These are phyloP conservation scores for Ophioceras dolichostomum DNA, from an alignment of 2,329 filamentous ascomycete species.

Conservation along the genomic window DNA sequence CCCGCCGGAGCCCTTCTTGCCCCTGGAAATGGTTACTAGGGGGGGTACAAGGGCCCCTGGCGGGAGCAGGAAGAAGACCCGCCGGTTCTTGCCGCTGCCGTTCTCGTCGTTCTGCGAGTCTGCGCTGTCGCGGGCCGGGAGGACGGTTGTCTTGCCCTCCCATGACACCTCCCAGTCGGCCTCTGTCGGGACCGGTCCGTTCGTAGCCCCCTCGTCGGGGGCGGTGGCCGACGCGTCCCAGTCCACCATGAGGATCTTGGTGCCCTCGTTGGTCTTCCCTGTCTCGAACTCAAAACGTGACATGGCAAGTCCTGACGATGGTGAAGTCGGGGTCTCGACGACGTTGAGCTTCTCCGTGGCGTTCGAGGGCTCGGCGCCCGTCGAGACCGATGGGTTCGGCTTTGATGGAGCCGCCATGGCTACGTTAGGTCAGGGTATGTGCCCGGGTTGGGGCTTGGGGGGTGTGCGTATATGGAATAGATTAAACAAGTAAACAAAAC, in stretches of 20 bases:
- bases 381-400: not conserved
- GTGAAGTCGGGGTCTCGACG: conserved; percentile 29
- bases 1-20: conserved; percentile 14
- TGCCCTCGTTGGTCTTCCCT: conserved; percentile 66
- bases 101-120: conserved; percentile 14
- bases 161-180: conserved; percentile 64
- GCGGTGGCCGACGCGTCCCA: conserved; percentile 46
- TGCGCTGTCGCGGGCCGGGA: conserved; percentile 49
- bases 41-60: conserved; percentile 60
- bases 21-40: conserved; percentile 51
- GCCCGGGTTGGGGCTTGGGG: too few relatives aligned
- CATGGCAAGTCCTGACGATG: conserved; percentile 40
- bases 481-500: too few relatives aligned
- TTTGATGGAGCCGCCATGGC: conserved; percentile 4
- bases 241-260: conserved; percentile 87
- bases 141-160: conserved; percentile 65
- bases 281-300: conserved; percentile 81
- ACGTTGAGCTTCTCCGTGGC: conserved; percentile 10
- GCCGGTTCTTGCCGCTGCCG: conserved; percentile 39
- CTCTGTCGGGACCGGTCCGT: conserved; percentile 30
- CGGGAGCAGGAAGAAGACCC: conserved; percentile 69
- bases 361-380: not conserved
- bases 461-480: too few relatives aligned
- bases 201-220: conserved; percentile 12
- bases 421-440: too few relatives aligned